Conservation (phyloP, 2,329 filamentous ascomycete species). For the Cladosporium sp. region DNA sequence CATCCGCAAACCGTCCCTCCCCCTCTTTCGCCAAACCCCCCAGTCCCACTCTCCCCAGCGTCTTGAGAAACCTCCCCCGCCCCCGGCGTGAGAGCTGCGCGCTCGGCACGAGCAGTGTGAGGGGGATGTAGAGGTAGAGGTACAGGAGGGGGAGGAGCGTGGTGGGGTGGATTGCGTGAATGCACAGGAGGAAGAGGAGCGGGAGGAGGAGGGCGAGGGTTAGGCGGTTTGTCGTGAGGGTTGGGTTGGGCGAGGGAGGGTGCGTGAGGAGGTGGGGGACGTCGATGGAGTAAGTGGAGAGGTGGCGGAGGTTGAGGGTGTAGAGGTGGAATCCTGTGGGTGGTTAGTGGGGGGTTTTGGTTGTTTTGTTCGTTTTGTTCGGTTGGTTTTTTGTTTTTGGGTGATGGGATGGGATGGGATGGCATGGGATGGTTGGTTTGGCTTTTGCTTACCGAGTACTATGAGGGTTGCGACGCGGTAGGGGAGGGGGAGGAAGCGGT, state of each 20-base stretch:
- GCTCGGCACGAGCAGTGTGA: conserved; percentile 66
- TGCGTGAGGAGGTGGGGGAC: conserved; percentile 68
- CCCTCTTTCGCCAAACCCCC: conserved; percentile 82
- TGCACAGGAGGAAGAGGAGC: conserved; percentile 64
- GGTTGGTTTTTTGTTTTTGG: neutral
- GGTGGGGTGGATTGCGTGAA: conserved; percentile 81
- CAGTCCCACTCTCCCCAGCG: conserved; percentile 71
- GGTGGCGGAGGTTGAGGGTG: conserved; percentile 86
- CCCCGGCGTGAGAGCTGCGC: conserved; percentile 65
- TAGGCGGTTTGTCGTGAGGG: conserved; percentile 75
- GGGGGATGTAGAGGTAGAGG: conserved; percentile 66
- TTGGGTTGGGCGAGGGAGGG: conserved; percentile 63
- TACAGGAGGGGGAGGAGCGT: conserved; percentile 84
- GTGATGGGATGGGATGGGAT: neutral
- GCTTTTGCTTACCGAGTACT: conserved; percentile 66
- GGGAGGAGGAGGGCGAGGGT: conserved; percentile 71
- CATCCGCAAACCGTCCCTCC: conserved; percentile 92
- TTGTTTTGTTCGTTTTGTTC: neutral
- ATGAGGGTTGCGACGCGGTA: conserved; percentile 84
- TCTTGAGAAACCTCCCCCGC: conserved; percentile 69
- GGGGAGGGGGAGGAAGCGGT: conserved; percentile 79
- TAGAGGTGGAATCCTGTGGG: conserved; percentile 84
- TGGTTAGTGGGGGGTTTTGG: neutral
- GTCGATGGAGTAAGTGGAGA: conserved; percentile 72
- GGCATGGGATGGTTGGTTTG: no score